These are phyloP conservation scores for Zymoseptoria tritici DNA, from an alignment of 2,329 filamentous ascomycete species.

Conservation along the genomic window DNA sequence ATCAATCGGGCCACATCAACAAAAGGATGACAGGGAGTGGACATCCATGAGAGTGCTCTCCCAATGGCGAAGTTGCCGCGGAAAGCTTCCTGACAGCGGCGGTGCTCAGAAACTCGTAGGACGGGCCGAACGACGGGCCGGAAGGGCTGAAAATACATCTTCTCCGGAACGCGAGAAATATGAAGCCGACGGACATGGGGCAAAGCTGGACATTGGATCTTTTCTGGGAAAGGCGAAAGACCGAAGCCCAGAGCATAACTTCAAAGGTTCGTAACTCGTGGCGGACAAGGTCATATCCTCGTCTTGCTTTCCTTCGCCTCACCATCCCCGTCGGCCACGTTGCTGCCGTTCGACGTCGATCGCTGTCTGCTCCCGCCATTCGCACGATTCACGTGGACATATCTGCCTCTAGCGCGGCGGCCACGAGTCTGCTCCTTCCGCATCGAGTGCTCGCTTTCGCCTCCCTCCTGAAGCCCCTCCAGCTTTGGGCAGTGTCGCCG, in stretches of 20 bases:
- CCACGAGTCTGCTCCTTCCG: background rate
- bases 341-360: background rate
- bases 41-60: background rate
- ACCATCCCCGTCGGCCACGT: background rate
- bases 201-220: background rate
- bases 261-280: background rate
- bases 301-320: background rate
- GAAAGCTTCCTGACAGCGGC: background rate
- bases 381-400: background rate
- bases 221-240: background rate
- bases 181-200: background rate
- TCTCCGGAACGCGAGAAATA: background rate
- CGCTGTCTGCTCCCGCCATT: background rate
- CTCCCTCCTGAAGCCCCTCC: background rate
- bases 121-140: background rate
- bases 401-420: background rate
- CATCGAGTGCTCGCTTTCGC: background rate
- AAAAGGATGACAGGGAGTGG: background rate
- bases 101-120: background rate
- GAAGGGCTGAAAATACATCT: background rate
- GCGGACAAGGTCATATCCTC: background rate
- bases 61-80: background rate
- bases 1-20: slow-evolving; percentile 18
- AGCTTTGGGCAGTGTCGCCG: background rate
- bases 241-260: too few species aligned